These are phyloP conservation scores for Chlorella sp. DNA, from an alignment of 139 green algal genomes.

Conservation along the genomic window DNA sequence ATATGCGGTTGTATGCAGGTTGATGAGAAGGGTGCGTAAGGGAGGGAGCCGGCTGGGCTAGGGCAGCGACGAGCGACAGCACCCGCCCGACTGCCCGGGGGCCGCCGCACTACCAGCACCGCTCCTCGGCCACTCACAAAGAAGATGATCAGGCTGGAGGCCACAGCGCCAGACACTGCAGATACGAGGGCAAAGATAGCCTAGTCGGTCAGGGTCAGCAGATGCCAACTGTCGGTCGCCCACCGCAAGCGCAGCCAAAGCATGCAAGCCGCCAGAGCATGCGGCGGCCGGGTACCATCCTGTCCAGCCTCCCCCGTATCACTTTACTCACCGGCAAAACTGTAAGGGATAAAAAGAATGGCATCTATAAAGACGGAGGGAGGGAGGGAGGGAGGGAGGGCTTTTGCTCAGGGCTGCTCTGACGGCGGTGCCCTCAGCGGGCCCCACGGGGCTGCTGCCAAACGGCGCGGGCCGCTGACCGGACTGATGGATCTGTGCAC, in stretches of 20 bases:
- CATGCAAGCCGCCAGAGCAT: neutral
- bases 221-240: neutral
- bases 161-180: constrained; percentile 6
- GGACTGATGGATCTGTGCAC: no score
- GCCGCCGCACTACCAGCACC: no score
- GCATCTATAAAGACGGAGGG: neutral
- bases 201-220: neutral
- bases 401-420: neutral
- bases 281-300: no score
- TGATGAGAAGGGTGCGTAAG: no score
- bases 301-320: neutral
- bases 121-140: neutral
- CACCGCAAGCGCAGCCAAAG: neutral
- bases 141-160: neutral
- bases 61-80: no score
- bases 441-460: no score
- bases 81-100: no score
- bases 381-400: neutral
- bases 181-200: neutral
- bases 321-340: neutral
- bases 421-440: neutral
- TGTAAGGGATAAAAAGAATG: neutral
- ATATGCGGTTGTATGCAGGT: no score
- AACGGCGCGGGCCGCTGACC: no score
- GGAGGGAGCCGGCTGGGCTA: no score